A percentile compares a stretch with the other conserved stretches of the same genome.
These are phyloP conservation scores for Paramecium biaurelia DNA, from an alignment of 73 alveolate genomes.

Conservation along the genomic window DNA sequence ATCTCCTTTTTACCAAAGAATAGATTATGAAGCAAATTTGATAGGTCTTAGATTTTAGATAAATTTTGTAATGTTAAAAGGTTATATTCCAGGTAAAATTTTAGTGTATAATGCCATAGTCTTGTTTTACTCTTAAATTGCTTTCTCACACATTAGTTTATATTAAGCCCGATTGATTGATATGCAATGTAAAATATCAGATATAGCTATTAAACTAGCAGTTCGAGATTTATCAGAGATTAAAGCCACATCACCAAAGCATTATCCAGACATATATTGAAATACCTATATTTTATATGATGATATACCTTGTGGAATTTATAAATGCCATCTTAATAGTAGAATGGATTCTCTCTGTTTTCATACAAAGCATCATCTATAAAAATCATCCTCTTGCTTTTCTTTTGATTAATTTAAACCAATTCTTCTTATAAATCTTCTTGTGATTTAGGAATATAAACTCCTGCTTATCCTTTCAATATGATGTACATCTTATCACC, in stretches of 20 bases:
- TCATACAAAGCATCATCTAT: neutral
- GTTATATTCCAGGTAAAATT: slow-evolving; percentile 1
- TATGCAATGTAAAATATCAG: neutral
- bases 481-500: slow-evolving; percentile 37
- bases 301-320: neutral
- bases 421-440: neutral
- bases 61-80: neutral
- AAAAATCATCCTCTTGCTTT: neutral
- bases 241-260: slow-evolving; percentile 45
- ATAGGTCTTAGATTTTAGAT: neutral
- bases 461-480: slow-evolving; percentile 22
- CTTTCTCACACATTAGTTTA: slow-evolving; percentile 2
- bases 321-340: neutral
- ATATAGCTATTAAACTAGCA: neutral
- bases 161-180: neutral
- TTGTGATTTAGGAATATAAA: neutral
- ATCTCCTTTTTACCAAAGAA: slow-evolving; percentile 41
- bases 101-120: neutral
- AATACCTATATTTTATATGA: neutral
- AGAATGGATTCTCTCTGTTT: neutral
- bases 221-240: slow-evolving; percentile 2
- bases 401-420: neutral
- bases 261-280: neutral
- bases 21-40: neutral
- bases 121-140: slow-evolving; percentile 7